phyloP scores from a whole-genome alignment of 2,329 filamentous ascomycete genomes.

The Tolypocladium cylindrosporum region DNA sequence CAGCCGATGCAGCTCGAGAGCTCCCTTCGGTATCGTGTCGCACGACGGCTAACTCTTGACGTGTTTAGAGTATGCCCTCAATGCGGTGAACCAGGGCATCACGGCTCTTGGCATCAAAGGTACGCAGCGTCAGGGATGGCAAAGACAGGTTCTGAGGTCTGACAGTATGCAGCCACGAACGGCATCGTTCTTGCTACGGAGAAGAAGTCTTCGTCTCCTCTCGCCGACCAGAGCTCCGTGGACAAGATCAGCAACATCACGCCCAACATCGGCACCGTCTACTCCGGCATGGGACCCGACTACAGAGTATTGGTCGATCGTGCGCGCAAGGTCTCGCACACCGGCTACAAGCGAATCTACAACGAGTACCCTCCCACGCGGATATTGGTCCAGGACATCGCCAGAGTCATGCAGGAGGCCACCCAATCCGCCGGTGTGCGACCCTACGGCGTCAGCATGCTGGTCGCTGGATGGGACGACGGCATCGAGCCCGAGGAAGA shows the following conservation, averaged over 20 bases:
- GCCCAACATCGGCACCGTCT: slow-evolving; percentile 99
- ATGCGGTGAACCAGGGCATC: slow-evolving; percentile 98
- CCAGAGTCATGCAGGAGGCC: slow-evolving; percentile 95
- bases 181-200: slow-evolving; percentile 97
- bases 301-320: slow-evolving; percentile 97
- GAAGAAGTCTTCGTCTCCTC: slow-evolving; percentile 97
- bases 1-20: not conserved
- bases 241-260: slow-evolving; percentile 98
- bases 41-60: slow-evolving; percentile 1
- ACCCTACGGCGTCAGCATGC: slow-evolving; percentile 89
- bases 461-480: slow-evolving; percentile 97
- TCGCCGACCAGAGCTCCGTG: slow-evolving; percentile 88
- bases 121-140: slow-evolving; percentile 24
- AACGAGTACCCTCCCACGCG: slow-evolving; percentile 99
- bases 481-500: slow-evolving; percentile 81
- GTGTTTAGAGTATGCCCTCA: slow-evolving; percentile 85
- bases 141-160: slow-evolving; percentile 4
- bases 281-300: slow-evolving; percentile 97
- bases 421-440: slow-evolving; percentile 96
- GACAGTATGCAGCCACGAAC: slow-evolving; percentile 65
- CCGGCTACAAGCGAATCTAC: slow-evolving; percentile 98
- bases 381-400: slow-evolving; percentile 98
- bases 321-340: slow-evolving; percentile 96
- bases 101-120: slow-evolving; percentile 98
- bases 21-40: not conserved